Conservation (phyloP, 2,329 filamentous ascomycete genomes). For the Cercospora janseana region DNA sequence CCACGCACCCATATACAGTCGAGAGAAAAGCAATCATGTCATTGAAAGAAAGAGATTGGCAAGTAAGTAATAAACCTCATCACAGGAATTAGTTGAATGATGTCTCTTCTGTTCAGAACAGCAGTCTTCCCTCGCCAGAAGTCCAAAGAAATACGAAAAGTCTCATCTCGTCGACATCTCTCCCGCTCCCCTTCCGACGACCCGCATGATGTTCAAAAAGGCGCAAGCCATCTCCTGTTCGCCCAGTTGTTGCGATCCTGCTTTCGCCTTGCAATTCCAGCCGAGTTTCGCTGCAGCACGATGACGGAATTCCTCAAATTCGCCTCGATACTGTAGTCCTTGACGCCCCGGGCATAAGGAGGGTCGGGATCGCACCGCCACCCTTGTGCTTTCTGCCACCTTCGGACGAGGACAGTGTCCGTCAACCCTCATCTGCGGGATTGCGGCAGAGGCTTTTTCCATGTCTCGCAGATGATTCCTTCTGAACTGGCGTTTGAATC, state of each 20-base stretch:
- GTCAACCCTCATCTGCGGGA: background rate
- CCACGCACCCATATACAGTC: too few relatives aligned
- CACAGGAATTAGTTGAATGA: too few relatives aligned
- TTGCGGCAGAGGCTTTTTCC: background rate
- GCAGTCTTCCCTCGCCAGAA: too few relatives aligned
- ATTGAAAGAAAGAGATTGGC: too few relatives aligned
- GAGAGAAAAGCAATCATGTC: too few relatives aligned
- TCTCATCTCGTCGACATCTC: too few relatives aligned
- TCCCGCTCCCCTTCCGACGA: too few relatives aligned
- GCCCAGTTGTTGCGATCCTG: background rate
- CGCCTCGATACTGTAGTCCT: slow-evolving; percentile 6
- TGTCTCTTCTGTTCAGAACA: too few relatives aligned
- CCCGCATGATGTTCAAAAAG: slow-evolving; percentile 10
- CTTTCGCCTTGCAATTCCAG: background rate
- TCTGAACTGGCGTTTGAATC: background rate
- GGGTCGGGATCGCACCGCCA: slow-evolving; percentile 9
- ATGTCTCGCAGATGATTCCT: background rate
- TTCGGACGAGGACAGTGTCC: background rate
- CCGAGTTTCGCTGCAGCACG: background rate
- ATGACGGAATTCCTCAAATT: background rate
- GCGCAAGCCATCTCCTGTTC: slow-evolving; percentile 1
- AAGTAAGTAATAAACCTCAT: too few relatives aligned
- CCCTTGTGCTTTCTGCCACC: slow-evolving; percentile 5
- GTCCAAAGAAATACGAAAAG: too few relatives aligned
- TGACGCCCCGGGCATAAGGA: background rate